These are phyloP conservation scores for Vigna mungo DNA, from an alignment of 306 rosid genomes.

Conservation along the genomic window DNA sequence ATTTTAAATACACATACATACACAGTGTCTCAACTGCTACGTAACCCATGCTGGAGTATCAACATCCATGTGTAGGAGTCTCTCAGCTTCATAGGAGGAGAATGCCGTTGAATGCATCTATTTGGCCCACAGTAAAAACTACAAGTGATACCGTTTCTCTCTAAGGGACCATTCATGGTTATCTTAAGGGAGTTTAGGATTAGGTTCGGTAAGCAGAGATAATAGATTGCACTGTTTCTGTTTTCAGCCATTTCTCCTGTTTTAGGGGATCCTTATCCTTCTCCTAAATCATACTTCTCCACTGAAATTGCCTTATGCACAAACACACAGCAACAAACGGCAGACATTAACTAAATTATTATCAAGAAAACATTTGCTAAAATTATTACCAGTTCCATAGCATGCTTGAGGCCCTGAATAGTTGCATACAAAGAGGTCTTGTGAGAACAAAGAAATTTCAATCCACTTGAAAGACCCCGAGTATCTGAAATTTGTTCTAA, in stretches of 20 bases:
- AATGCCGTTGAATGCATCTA: neutral
- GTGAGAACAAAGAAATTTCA: constrained; percentile 84
- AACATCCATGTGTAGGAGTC: neutral
- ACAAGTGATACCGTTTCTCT: constrained; percentile 19
- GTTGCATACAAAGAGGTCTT: constrained; percentile 62
- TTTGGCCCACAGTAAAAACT: constrained; percentile 10
- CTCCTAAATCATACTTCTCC: constrained; percentile 19
- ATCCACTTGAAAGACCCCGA: constrained; percentile 81
- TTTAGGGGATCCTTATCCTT: constrained; percentile 31
- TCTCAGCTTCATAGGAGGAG: neutral
- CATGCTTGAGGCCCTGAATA: constrained; percentile 84
- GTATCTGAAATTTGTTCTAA: constrained; percentile 88
- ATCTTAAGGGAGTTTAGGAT: constrained; percentile 23
- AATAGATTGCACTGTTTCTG: neutral
- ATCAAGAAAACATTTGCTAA: constrained; percentile 42
- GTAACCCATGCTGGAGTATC: neutral
- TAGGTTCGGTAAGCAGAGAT: neutral
- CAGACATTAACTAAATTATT: constrained; percentile 33
- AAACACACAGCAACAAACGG: constrained; percentile 9
- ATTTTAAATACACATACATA: neutral
- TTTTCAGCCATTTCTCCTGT: constrained; percentile 29
- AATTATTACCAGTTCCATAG: constrained; percentile 81
- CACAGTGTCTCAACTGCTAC: neutral
- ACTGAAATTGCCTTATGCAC: constrained; percentile 19
- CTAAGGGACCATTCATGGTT: neutral